Evolutionary conservation across 192 early-diverging fungal species (phyloP), one percentile per base, ranked within the genome.

Genomic region (Coemansia javaensis): DNA sequence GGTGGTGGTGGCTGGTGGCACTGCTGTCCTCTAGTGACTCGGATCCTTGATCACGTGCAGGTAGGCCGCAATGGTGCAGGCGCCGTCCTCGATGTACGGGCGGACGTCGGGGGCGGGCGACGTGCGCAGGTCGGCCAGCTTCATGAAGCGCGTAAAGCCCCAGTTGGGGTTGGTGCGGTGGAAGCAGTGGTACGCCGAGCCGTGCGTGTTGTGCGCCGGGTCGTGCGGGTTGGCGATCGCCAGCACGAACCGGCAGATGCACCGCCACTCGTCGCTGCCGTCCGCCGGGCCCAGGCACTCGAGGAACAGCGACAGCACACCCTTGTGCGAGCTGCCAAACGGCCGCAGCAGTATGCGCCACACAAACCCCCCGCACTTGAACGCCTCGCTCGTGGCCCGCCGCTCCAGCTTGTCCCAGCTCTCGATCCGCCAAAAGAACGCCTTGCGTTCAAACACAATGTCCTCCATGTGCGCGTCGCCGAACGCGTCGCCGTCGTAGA

Each of bases 291-390:
- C 88, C 31, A 89, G 70, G 47, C 83, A 90, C 56, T 99, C 92
- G 10, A 99, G 65, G 60, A 94, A 99, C 46, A 93, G 76, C 15
- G 93, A 90, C 32, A 93, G 59, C 7, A 68, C 69, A 44, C 96
- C 90, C 12, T 49, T 61, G 47, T 77, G 77, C 36, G 82, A 82
- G 75, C 94, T 96, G 22, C 96, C 94, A 25, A 75, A 81, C 25
- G 94, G 92, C 59, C 94, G 95, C 30, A 98, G 59, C 5, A 98
- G 72, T 6, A 98, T 77, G 48, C 87, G 79, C 95, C 95, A 77
- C 16, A 51, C 50, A 32, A 71, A 67, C 22, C 75, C 75, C 32
- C 67, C 75, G 32, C 63, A 58, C 40, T 56, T 40, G 42, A 77
- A 77, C 30, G 66, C 51, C n/a, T 68, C 63, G 55, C 70, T 59